Base-by-base conservation (phyloP, 2,329 filamentous ascomycete genomes). In the Arthrobotrys megalospora region DNA sequence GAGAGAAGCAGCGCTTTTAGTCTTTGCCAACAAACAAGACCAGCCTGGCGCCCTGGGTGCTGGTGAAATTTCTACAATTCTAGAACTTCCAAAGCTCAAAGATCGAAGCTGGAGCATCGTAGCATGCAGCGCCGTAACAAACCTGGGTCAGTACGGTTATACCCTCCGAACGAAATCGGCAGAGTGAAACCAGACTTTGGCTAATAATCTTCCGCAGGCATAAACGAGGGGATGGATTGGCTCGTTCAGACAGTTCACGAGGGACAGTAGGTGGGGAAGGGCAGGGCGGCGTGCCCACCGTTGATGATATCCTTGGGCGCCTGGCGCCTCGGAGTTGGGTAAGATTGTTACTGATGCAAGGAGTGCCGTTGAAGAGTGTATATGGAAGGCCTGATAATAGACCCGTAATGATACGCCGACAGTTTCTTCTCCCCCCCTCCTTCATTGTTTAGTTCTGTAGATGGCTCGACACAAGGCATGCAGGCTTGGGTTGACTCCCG, bases 31-130 rank as follows among this genome's bases (percentile, higher is more conserved):
- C 87, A 99, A 99, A 87, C 96, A 99, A 85, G 96, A 99, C 86
- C 94, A 98, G 85, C 95, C 95, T 1, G 96, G 96, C 16, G 95
- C 96, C 60, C 97, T 97, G 86, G 96, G 95, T 1, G 96, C 96
- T 0, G 96, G 94, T 16, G 96, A 98, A 84, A 99, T 99, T 80
- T 97, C 93, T 70, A 95, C 98, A 86, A 95, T 94, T 60, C 86
- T 99, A 85, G 92, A 91, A 82, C 86, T 99, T 81, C 94, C 93
- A 67, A 94, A 97, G 85, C 86, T 99, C 84, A 91, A 95, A 82
- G 96, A 99, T 85, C 89, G 96, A 83, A 99, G 98, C 88, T 99
- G 96, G 96, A 98, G 94, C 85, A 99, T 99, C 84, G 94, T 99
- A 84, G 95, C 94, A 21, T 99, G 96, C 85, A 97, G 93, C 81